Evolutionary conservation across 768 basidiomycete genomes (phyloP).

Genomic region (Ramaria rubella): DNA sequence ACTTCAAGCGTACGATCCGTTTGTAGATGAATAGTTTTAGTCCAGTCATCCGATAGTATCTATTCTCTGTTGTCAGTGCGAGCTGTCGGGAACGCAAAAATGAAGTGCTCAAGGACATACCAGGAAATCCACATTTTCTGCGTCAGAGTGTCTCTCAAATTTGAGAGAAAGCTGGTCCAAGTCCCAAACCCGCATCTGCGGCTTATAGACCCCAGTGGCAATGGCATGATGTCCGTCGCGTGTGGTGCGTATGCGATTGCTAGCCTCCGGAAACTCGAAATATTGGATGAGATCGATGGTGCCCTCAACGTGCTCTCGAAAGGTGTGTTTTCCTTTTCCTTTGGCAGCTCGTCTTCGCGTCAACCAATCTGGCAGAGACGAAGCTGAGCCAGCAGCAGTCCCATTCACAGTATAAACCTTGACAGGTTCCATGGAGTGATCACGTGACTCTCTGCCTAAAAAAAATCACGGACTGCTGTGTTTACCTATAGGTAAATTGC

Average conservation of each 20-base stretch:
- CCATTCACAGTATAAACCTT: constrained; percentile 98
- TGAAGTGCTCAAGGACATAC: constrained; percentile 64
- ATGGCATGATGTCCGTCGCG: constrained; percentile 88
- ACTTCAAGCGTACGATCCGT: constrained; percentile 91
- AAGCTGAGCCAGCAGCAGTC: constrained; percentile 76
- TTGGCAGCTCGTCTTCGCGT: constrained; percentile 59
- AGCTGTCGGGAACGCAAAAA: not conserved
- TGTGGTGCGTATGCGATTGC: constrained; percentile 85
- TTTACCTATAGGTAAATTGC: too few relatives aligned
- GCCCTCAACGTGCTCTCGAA: constrained; percentile 71
- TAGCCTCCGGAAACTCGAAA: constrained; percentile 96
- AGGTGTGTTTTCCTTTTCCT: constrained; percentile 54
- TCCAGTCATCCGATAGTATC: constrained; percentile 98
- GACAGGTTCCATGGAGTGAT: constrained; percentile 44
- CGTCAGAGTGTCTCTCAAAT: constrained; percentile 93
- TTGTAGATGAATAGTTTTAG: constrained; percentile 95
- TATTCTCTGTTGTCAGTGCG: constrained; percentile 25
- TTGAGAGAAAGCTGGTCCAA: constrained; percentile 87
- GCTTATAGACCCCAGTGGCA: constrained; percentile 96
- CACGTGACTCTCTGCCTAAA: too few relatives aligned
- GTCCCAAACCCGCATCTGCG: constrained; percentile 95
- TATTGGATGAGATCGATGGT: constrained; percentile 90
- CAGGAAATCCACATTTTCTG: constrained; percentile 96
- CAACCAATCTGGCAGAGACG: constrained; percentile 93
- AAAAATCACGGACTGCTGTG: too few relatives aligned